A percentile compares a stretch with the other conserved stretches of the same genome.
phyloP scores from a whole-genome alignment of 305 asterid genomes.

The Fraxinus paxiana region DNA sequence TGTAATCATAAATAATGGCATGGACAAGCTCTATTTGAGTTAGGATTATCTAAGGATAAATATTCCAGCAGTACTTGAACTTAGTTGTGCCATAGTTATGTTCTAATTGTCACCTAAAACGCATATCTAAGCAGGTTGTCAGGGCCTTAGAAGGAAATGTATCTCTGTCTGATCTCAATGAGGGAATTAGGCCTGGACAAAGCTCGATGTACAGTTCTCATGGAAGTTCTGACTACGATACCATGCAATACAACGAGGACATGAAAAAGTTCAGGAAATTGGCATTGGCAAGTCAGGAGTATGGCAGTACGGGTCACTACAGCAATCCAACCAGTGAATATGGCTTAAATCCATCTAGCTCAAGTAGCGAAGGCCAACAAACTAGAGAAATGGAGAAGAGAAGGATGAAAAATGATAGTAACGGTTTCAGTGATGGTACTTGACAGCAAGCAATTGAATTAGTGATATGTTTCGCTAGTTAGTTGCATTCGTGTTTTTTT shows the following conservation, averaged over 20 bases:
- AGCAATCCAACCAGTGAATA: slow-evolving; percentile 76
- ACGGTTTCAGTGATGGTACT: slow-evolving; percentile 31
- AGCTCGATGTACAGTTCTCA: slow-evolving; percentile 61
- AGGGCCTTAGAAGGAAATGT: slow-evolving; percentile 78
- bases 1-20: not conserved
- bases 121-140: slow-evolving; percentile 41
- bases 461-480: not conserved
- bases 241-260: slow-evolving; percentile 66
- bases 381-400: slow-evolving; percentile 59
- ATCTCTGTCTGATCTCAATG: slow-evolving; percentile 62
- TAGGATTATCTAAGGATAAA: not conserved
- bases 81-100: not conserved
- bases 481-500: not conserved
- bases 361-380: slow-evolving; percentile 61
- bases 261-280: slow-evolving; percentile 64
- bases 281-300: slow-evolving; percentile 61
- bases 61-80: not conserved
- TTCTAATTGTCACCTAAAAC: not conserved
- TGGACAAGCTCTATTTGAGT: not conserved
- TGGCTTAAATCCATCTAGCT: slow-evolving; percentile 63
- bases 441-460: not conserved
- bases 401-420: slow-evolving; percentile 38
- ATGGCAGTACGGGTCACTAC: slow-evolving; percentile 51
- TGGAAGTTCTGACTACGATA: slow-evolving; percentile 72
- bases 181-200: slow-evolving; percentile 65